phyloP scores from a whole-genome alignment of 2,329 filamentous ascomycete species.

The Fusarium sp. region DNA sequence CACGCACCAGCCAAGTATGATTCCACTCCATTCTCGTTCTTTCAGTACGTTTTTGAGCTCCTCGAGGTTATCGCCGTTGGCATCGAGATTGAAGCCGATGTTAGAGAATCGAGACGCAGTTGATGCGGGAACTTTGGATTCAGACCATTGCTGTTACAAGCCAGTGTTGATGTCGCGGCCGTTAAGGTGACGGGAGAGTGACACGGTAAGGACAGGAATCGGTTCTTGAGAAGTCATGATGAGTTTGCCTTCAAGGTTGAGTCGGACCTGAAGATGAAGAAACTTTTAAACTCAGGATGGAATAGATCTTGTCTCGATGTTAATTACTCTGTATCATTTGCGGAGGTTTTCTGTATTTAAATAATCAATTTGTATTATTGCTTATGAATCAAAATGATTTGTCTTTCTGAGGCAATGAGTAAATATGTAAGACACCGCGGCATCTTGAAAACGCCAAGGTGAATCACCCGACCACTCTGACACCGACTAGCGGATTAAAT shows the following conservation, averaged over 20 bases:
- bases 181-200: conserved; percentile 13
- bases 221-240: neutral
- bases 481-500: too few relatives aligned
- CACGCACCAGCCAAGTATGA: conserved; percentile 22
- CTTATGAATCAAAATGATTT: neutral
- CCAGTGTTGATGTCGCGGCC: neutral
- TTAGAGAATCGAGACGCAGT: conserved; percentile 14
- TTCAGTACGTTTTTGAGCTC: neutral
- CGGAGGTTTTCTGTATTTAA: fast-evolving
- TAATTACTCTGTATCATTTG: fast-evolving
- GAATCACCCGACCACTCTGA: too few relatives aligned
- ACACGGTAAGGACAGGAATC: conserved; percentile 10
- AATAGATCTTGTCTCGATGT: too few relatives aligned
- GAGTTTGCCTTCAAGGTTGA: neutral
- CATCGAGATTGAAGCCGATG: conserved; percentile 19
- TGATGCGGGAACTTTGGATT: neutral
- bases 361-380: neutral
- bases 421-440: neutral
- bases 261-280: too few relatives aligned
- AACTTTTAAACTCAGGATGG: too few relatives aligned
- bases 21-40: neutral
- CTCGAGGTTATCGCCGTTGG: neutral
- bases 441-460: neutral
- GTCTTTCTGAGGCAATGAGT: neutral
- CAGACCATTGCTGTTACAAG: conserved; percentile 14